These are phyloP conservation scores for Filobasidium uniguttulatum DNA, from an alignment of 1,284 basidiomycete genomes.

Conservation along the genomic window DNA sequence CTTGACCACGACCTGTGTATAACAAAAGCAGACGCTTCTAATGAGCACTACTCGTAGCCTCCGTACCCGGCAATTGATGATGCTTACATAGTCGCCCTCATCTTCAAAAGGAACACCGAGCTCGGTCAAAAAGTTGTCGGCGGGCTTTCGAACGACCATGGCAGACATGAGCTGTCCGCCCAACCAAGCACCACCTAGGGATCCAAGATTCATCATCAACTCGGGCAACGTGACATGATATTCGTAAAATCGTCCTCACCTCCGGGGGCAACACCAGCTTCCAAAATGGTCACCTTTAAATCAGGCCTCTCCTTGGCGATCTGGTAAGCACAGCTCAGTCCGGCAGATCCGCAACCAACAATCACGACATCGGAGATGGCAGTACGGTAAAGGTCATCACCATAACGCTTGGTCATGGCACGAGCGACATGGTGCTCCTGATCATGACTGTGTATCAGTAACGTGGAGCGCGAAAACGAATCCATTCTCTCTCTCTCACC, in stretches of 20 bases:
- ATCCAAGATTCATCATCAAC: too few relatives aligned
- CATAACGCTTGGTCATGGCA: slow-evolving; percentile 62
- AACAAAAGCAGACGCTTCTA: slow-evolving; percentile 31
- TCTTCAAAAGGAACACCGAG: slow-evolving; percentile 67
- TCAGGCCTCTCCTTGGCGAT: slow-evolving; percentile 56
- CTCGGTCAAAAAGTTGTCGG: slow-evolving; percentile 57
- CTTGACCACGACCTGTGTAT: too few relatives aligned
- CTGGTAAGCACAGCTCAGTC: slow-evolving; percentile 63
- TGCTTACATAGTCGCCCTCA: slow-evolving; percentile 50
- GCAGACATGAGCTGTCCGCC: slow-evolving; percentile 72
- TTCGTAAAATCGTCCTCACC: too few relatives aligned
- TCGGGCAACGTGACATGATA: not conserved
- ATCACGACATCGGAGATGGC: slow-evolving; percentile 51
- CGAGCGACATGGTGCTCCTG: slow-evolving; percentile 57
- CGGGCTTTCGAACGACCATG: slow-evolving; percentile 75
- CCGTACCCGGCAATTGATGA: too few relatives aligned
- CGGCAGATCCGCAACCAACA: slow-evolving; percentile 65
- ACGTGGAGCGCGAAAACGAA: not conserved
- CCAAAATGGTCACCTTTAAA: slow-evolving; percentile 64
- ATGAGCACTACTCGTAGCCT: not conserved
- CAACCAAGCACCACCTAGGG: slow-evolving; percentile 48
- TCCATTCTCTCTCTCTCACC: not conserved
- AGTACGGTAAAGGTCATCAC: slow-evolving; percentile 17
- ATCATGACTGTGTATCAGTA: not conserved
- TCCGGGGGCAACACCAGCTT: slow-evolving; percentile 69